Conservation (phyloP, 2,329 filamentous ascomycete genomes). For the Chaetomiaceae sp. region DNA sequence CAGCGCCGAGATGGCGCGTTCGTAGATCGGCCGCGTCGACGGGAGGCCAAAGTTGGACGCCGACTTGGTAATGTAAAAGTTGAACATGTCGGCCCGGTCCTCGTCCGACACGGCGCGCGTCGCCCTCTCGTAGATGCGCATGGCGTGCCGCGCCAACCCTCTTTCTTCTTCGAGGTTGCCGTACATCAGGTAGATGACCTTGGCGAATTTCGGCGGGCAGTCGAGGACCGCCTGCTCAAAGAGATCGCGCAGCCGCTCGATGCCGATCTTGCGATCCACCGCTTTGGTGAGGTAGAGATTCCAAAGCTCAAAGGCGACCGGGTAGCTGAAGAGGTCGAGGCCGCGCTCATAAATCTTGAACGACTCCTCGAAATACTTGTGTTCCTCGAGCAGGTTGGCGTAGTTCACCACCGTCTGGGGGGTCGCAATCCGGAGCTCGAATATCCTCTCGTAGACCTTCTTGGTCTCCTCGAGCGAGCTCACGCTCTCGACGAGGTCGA, state of each 20-base stretch:
- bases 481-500: constrained; percentile 94
- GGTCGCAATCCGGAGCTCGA: constrained; percentile 94
- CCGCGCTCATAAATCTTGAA: constrained; percentile 98
- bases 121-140: constrained; percentile 97
- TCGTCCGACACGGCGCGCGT: constrained; percentile 93
- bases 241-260: constrained; percentile 87
- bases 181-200: constrained; percentile 96
- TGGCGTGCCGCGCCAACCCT: constrained; percentile 88
- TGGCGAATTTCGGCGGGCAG: constrained; percentile 92
- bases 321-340: constrained; percentile 96
- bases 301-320: constrained; percentile 97
- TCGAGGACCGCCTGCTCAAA: constrained; percentile 97
- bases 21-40: constrained; percentile 92
- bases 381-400: constrained; percentile 88
- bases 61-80: constrained; percentile 98
- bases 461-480: constrained; percentile 85
- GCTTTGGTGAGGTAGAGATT: constrained; percentile 97
- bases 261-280: constrained; percentile 90
- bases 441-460: constrained; percentile 94
- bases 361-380: constrained; percentile 92
- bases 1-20: constrained; percentile 87
- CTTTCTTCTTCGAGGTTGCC: constrained; percentile 94
- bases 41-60: constrained; percentile 96
- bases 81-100: constrained; percentile 95
- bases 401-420: constrained; percentile 99